Evolutionary conservation across 306 rosid genomes (phyloP).

Genomic region (Aeschynomene evenia): DNA sequence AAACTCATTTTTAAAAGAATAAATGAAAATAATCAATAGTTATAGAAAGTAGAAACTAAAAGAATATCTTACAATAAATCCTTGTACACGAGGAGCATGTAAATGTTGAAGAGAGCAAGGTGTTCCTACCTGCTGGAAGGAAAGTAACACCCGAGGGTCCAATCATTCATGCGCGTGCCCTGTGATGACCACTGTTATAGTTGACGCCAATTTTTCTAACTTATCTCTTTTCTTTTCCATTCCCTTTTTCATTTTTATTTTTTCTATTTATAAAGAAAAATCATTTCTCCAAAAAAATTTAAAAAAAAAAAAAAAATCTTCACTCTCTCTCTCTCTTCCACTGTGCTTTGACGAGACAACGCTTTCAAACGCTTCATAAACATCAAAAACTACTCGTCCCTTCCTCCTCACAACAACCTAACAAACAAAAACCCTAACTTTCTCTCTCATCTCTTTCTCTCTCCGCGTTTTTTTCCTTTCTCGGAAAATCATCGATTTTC

Average conservation of each 20-base stretch:
- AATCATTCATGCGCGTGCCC: slow-evolving; percentile 49
- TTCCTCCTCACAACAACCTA: slow-evolving; percentile 46
- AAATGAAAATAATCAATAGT: too few species aligned
- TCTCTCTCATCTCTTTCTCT: slow-evolving; percentile 21
- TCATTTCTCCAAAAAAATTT: background rate
- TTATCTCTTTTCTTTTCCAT: slow-evolving; percentile 45
- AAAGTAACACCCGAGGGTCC: slow-evolving; percentile 25
- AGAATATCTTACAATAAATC: too few species aligned
- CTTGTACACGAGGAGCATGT: background rate
- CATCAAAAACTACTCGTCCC: slow-evolving; percentile 65
- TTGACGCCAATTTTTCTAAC: slow-evolving; percentile 61
- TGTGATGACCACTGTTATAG: slow-evolving; percentile 32
- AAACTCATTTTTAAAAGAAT: too few species aligned
- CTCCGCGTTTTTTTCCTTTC: slow-evolving; percentile 24
- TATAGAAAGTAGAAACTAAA: too few species aligned
- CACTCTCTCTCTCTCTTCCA: slow-evolving; percentile 17
- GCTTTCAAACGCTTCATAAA: slow-evolving; percentile 53
- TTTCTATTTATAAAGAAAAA: background rate
- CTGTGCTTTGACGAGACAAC: slow-evolving; percentile 61
- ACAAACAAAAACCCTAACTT: slow-evolving; percentile 55
- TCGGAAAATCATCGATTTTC: slow-evolving; percentile 22
- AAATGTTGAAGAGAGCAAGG: slow-evolving; percentile 22
- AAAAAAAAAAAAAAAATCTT: background rate
- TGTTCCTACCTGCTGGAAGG: slow-evolving; percentile 27
- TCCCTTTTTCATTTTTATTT: background rate